Base-by-base conservation (phyloP, 1,284 basidiomycete species). In the Ganoderma lucidum region DNA sequence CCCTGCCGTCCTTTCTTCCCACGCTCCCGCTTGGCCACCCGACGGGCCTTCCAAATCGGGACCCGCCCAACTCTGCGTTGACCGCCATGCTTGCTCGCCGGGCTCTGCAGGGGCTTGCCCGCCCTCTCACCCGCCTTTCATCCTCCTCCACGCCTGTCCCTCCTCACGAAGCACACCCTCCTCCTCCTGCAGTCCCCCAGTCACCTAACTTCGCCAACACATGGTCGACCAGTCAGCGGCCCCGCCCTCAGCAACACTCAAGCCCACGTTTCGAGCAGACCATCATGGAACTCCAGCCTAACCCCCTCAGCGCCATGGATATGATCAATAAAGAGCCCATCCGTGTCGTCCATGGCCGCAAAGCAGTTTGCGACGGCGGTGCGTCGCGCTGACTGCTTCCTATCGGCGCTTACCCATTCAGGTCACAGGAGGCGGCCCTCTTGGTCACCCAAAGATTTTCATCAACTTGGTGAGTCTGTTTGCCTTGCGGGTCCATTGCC, bases 371-470 rank as follows among this genome's bases (percentile, higher is more conserved):
- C 79, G 96, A 99, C 80, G 97, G 97, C 75, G 96, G 96, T 97
- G 76, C 77, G 94, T 83, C 4, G 51, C 17, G 15, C 37, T 10
- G 39, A 23, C 3, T 67, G 2, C 53, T 56, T 62, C 15, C 6
- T 12, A 17, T 14, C 14, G 23, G 39, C 59, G 59, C 42, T 51
- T 19, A 14, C 23, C 58, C 64, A 65, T 37, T 42, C 10, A 66
- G 68, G 41, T 51, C 17, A 17, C 74, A 99, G 97, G 97, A 81
- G 92, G 91, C 80, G 97, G 97, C n/a, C 90, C 97, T 62, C 88
- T 99, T 42, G 97, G 97, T 60, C 97, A 99, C 81, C 97, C 97
- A 17, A 96, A 96, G 86, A 92, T 99, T 74, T 99, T 90, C 80
- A 97, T 99, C 82, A 99, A 98, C 85, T 81, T 98, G 79, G 96